A percentile compares a stretch with the other conserved stretches of the same genome.
Evolutionary conservation across 306 rosid species (phyloP).

Genomic region (Chamaecrista fasciculata): DNA sequence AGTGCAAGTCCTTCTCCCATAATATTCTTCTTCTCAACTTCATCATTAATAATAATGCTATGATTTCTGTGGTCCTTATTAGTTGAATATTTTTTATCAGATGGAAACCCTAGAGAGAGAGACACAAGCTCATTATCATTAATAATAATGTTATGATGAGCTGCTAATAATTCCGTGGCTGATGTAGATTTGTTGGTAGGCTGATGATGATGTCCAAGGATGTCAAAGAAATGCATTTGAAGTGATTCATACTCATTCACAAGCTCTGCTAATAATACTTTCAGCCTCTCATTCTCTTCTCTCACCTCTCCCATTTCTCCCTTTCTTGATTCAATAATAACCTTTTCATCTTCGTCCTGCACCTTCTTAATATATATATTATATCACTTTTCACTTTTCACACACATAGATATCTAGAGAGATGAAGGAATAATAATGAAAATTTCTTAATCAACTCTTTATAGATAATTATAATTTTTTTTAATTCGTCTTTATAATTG

Average conservation of each 20-base stretch:
- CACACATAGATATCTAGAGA: too few species aligned
- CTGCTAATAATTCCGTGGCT: too few species aligned
- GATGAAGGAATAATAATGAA: background rate
- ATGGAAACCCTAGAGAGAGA: constrained; percentile 56
- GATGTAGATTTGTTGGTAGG: constrained; percentile 10
- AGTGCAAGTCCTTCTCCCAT: constrained; percentile 41
- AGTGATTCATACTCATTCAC: constrained; percentile 45
- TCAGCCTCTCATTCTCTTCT: constrained; percentile 55
- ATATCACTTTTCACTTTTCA: too few species aligned
- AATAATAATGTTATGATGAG: background rate
- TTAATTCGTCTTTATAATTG: too few species aligned
- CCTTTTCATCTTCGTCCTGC: constrained; percentile 46
- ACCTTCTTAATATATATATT: background rate
- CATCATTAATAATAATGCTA: background rate
- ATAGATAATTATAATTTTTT: too few species aligned
- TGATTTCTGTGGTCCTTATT: constrained; percentile 25
- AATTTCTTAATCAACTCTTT: too few species aligned
- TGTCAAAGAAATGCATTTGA: constrained; percentile 32
- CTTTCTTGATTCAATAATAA: constrained; percentile 32
- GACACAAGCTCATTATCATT: constrained; percentile 41
- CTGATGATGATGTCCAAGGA: constrained; percentile 31
- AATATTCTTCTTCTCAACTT: constrained; percentile 16
- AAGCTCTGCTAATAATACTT: constrained; percentile 27
- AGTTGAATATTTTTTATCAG: background rate
- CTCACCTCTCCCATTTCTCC: constrained; percentile 50